A percentile compares a stretch with the other conserved stretches of the same genome.
Evolutionary conservation across 495 filamentous ascomycete genomes (phyloP).

Genomic region (Tuber calosporum): DNA sequence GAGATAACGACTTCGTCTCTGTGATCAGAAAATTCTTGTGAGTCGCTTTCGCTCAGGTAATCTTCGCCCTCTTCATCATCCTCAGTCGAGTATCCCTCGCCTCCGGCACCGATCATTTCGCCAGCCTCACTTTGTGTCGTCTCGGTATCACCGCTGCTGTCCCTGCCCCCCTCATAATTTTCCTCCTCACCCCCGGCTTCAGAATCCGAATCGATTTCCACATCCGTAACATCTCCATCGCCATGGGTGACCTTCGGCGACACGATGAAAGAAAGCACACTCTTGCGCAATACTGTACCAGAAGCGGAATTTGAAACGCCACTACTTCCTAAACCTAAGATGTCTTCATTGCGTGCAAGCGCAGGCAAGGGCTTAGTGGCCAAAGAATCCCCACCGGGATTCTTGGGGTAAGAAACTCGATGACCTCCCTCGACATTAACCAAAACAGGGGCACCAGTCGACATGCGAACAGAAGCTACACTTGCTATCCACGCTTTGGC

Average conservation of each 20-base stretch:
- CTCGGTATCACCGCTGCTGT: constrained; percentile 7
- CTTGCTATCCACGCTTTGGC: constrained; percentile 36
- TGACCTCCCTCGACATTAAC: constrained; percentile 6
- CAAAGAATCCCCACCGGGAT: constrained; percentile 6
- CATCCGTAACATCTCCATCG: constrained; percentile 27
- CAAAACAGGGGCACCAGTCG: constrained; percentile 4
- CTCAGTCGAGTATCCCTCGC: constrained; percentile 30
- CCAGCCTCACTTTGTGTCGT: constrained; percentile 29
- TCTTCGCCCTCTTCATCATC: constrained; percentile 25
- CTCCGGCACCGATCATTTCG: constrained; percentile 31
- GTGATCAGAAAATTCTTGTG: constrained; percentile 7
- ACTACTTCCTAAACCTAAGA: background rate
- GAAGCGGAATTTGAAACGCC: constrained; percentile 8
- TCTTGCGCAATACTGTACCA: constrained; percentile 12
- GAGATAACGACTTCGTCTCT: constrained; percentile 31
- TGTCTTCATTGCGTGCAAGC: constrained; percentile 1
- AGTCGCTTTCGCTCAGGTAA: constrained; percentile 1
- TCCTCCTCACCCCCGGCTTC: constrained; percentile 16
- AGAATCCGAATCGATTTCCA: constrained; percentile 31
- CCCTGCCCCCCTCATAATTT: background rate
- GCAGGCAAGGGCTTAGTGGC: constrained; percentile 11
- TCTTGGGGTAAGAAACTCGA: background rate
- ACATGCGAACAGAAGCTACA: constrained; percentile 15
- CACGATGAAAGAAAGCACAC: constrained; percentile 22
- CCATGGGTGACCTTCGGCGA: constrained; percentile 15